These are phyloP conservation scores for Carpinus fangiana DNA, from an alignment of 306 rosid genomes.

Conservation along the genomic window DNA sequence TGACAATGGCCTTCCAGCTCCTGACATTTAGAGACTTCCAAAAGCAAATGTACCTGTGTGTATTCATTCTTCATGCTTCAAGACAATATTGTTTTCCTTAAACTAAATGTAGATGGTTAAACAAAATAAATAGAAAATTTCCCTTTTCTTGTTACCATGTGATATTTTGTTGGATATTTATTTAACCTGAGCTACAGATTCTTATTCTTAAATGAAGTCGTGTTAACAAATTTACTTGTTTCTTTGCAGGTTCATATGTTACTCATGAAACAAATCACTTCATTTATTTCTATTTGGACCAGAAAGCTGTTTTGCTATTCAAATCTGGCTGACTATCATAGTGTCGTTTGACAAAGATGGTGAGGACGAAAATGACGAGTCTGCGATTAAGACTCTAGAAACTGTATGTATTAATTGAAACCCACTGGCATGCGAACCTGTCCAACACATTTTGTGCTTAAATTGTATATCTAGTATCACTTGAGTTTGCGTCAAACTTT, in stretches of 20 bases:
- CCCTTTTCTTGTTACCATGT: conserved; percentile 22
- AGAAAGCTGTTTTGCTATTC: conserved; percentile 91
- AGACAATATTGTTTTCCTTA: neutral
- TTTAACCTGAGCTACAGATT: conserved; percentile 9
- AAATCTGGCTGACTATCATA: conserved; percentile 68
- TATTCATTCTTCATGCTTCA: neutral
- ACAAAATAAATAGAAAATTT: conserved; percentile 4
- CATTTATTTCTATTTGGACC: conserved; percentile 96
- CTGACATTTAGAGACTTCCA: conserved; percentile 10
- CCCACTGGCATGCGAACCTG: conserved; percentile 36
- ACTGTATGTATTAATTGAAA: conserved; percentile 60
- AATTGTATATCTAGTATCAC: conserved; percentile 56
- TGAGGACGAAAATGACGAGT: conserved; percentile 27
- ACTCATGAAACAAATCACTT: conserved; percentile 99
- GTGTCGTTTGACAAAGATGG: conserved; percentile 29
- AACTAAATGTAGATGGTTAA: conserved; percentile 6
- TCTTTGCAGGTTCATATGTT: conserved; percentile 84
- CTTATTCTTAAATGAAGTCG: conserved; percentile 3
- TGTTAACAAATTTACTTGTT: conserved; percentile 6
- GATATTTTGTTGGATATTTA: conserved; percentile 6
- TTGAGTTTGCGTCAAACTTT: conserved; percentile 43
- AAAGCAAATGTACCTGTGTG: conserved; percentile 5
- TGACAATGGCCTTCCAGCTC: neutral
- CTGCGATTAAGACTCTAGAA: conserved; percentile 49
- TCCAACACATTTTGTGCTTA: conserved; percentile 53